phyloP scores from a whole-genome alignment of 2,329 filamentous ascomycete genomes.

The Drechslerella dactyloides region DNA sequence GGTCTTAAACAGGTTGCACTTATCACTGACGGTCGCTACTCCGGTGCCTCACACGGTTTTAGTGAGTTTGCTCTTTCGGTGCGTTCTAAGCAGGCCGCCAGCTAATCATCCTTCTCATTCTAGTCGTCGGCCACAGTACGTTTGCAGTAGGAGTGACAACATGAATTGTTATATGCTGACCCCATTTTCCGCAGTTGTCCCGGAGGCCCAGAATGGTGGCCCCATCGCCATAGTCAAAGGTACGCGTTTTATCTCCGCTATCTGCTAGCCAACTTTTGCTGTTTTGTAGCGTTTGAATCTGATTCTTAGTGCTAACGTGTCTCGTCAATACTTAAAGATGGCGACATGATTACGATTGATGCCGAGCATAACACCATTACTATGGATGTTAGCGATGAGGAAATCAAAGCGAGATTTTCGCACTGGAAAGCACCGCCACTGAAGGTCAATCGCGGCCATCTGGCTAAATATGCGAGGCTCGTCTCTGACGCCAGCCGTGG shows the following conservation, averaged over 20 bases:
- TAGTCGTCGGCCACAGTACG: slow-evolving; percentile 48
- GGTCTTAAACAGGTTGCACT: slow-evolving; percentile 77
- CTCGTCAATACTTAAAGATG: slow-evolving; percentile 61
- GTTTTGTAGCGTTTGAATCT: neutral
- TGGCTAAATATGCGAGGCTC: slow-evolving; percentile 87
- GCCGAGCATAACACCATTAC: slow-evolving; percentile 75
- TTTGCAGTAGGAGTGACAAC: neutral
- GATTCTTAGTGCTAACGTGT: neutral
- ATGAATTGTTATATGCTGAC: slow-evolving; percentile 1
- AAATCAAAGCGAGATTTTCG: slow-evolving; percentile 69
- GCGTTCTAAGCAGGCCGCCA: neutral
- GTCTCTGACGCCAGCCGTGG: slow-evolving; percentile 92
- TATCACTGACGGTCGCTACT: slow-evolving; percentile 90
- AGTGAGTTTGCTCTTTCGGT: slow-evolving; percentile 25
- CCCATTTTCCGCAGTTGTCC: slow-evolving; percentile 63
- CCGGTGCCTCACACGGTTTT: slow-evolving; percentile 79
- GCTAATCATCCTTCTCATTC: slow-evolving; percentile 10
- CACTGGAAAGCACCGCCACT: slow-evolving; percentile 74
- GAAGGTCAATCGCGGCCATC: slow-evolving; percentile 77
- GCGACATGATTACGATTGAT: slow-evolving; percentile 84
- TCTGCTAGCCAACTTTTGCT: neutral
- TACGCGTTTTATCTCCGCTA: slow-evolving; percentile 21
- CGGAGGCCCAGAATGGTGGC: slow-evolving; percentile 86
- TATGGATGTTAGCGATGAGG: slow-evolving; percentile 75
- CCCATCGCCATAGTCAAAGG: slow-evolving; percentile 77